Evolutionary conservation across 1,284 basidiomycete species (phyloP).

Genomic region (Rhodotorula sp.): DNA sequence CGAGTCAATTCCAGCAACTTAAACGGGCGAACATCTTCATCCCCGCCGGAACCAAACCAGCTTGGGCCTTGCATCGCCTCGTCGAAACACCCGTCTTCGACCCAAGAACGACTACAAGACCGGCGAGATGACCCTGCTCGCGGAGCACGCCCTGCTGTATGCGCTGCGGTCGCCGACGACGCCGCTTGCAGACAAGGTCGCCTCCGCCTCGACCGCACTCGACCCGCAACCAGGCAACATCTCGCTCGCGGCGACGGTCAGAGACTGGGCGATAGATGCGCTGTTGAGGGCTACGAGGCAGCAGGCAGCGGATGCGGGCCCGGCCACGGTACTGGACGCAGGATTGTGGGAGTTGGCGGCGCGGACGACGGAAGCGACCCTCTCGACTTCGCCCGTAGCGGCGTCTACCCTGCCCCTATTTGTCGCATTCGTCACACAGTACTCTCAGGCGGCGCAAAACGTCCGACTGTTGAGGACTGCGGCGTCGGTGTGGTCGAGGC

Average conservation of each 20-base stretch:
- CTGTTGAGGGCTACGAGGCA: conserved; percentile 7
- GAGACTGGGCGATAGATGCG: conserved; percentile 34
- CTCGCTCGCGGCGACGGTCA: conserved; percentile 13
- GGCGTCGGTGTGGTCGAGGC: conserved; percentile 6
- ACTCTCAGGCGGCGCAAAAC: not conserved
- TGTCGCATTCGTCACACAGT: conserved; percentile 16
- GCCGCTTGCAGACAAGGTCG: conserved; percentile 26
- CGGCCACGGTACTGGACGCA: not conserved
- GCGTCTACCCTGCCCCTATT: conserved; percentile 23
- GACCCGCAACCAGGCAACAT: not conserved
- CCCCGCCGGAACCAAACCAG: too few species aligned
- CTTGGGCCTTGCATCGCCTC: not conserved
- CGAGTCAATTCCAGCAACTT: too few species aligned
- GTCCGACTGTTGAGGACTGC: conserved; percentile 1
- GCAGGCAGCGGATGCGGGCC: not conserved
- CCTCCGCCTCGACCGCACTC: conserved; percentile 18
- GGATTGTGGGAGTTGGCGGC: conserved; percentile 23
- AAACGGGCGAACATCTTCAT: too few species aligned
- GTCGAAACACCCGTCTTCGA: not conserved
- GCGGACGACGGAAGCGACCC: not conserved
- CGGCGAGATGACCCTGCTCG: not conserved
- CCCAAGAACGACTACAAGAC: not conserved
- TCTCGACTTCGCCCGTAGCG: conserved; percentile 1
- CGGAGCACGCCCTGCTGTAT: conserved; percentile 32
- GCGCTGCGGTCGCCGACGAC: conserved; percentile 29